phyloP scores from a whole-genome alignment of 2,329 filamentous ascomycete species.

The Aspergillus quadricinctus region DNA sequence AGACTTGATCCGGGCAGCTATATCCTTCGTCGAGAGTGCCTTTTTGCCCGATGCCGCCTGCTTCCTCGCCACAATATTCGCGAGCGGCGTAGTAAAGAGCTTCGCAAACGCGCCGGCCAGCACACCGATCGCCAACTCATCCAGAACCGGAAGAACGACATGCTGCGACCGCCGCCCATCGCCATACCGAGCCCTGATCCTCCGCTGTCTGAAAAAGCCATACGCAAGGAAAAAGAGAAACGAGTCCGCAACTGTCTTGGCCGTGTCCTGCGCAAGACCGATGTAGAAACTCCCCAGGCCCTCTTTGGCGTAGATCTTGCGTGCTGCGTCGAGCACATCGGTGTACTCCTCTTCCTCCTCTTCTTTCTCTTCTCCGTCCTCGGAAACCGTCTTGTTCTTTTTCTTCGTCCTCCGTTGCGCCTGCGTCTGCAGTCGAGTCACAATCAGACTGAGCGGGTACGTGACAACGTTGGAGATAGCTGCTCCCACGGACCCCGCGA shows the following conservation, averaged over 20 bases:
- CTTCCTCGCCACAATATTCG: conserved; percentile 77
- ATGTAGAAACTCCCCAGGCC: conserved; percentile 72
- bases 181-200: conserved; percentile 38
- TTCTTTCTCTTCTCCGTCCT: conserved; percentile 50
- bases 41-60: conserved; percentile 57
- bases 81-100: conserved; percentile 72
- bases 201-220: conserved; percentile 48
- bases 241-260: conserved; percentile 67
- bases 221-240: conserved; percentile 87
- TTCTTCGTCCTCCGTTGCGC: conserved; percentile 42
- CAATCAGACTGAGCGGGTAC: conserved; percentile 78
- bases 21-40: conserved; percentile 47
- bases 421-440: conserved; percentile 78
- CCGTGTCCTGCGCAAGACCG: conserved; percentile 60
- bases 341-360: conserved; percentile 51
- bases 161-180: conserved; percentile 21
- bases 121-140: conserved; percentile 68
- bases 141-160: conserved; percentile 54
- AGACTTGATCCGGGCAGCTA: conserved; percentile 58
- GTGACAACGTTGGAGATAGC: conserved; percentile 73
- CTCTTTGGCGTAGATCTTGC: conserved; percentile 66
- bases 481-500: conserved; percentile 73
- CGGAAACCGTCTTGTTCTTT: conserved; percentile 28
- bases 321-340: conserved; percentile 64
- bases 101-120: conserved; percentile 71